These are phyloP conservation scores for Neurospora sp. DNA, from an alignment of 495 filamentous ascomycete species.

Conservation along the genomic window DNA sequence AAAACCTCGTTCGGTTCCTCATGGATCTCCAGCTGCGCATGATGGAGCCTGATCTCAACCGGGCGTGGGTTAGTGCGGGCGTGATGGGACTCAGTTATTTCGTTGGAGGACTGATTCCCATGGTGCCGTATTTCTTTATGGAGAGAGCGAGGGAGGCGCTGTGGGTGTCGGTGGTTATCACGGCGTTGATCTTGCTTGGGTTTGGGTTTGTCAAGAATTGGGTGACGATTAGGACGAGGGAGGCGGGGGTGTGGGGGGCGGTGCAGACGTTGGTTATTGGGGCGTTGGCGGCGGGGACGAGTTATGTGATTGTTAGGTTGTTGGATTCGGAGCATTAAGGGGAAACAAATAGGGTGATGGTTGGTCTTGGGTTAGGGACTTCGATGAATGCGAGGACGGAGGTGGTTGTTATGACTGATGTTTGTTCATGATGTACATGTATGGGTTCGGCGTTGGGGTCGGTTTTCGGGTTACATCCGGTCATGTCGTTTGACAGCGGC, in stretches of 20 bases:
- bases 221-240: slow-evolving; percentile 26
- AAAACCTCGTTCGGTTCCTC: slow-evolving; percentile 41
- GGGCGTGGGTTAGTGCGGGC: slow-evolving; percentile 37
- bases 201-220: slow-evolving; percentile 47
- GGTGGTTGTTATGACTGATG: neutral
- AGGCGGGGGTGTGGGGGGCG: slow-evolving; percentile 29
- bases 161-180: slow-evolving; percentile 40
- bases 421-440: neutral
- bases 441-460: neutral
- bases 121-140: slow-evolving; percentile 48
- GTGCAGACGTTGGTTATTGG: slow-evolving; percentile 34
- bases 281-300: slow-evolving; percentile 32
- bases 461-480: neutral
- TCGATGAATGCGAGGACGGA: neutral
- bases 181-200: slow-evolving; percentile 37
- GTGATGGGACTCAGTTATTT: slow-evolving; percentile 47
- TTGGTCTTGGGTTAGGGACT: neutral
- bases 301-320: slow-evolving; percentile 31
- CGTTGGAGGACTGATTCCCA: slow-evolving; percentile 44
- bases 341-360: neutral
- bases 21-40: slow-evolving; percentile 46
- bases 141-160: slow-evolving; percentile 34
- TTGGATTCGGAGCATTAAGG: slow-evolving; percentile 9
- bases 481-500: neutral
- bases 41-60: slow-evolving; percentile 29